phyloP scores from a whole-genome alignment of 73 alveolate genomes.

The Blepharisma stoltei region DNA sequence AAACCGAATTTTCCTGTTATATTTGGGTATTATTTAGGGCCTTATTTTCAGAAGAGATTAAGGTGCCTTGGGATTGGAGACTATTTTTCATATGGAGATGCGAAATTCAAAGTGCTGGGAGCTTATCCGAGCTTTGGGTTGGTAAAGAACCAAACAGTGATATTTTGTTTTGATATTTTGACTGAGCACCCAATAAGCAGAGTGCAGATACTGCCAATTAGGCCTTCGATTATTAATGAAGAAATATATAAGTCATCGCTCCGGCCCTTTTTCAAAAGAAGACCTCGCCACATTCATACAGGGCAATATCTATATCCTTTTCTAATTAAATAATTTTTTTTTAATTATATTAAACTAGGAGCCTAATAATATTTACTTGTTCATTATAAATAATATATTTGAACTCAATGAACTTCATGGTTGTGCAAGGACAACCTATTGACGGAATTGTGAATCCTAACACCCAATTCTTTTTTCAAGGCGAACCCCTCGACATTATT shows the following conservation, averaged over 20 bases:
- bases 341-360: too few relatives aligned
- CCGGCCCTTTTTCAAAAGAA: slow-evolving; percentile 9
- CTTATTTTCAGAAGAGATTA: not conserved
- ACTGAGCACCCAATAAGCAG: not conserved
- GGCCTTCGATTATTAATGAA: not conserved
- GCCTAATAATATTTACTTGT: too few relatives aligned
- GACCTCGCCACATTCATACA: slow-evolving; percentile 10
- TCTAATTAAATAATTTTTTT: too few relatives aligned
- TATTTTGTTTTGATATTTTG: slow-evolving; percentile 7
- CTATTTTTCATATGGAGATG: slow-evolving; percentile 22
- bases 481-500: not conserved
- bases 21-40: not conserved
- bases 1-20: not conserved
- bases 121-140: slow-evolving; percentile 25
- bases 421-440: not conserved
- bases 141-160: not conserved
- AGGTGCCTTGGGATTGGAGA: slow-evolving; percentile 29
- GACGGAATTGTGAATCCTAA: slow-evolving; percentile 15
- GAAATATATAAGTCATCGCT: not conserved
- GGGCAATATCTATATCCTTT: slow-evolving; percentile 21
- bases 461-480: slow-evolving; percentile 15
- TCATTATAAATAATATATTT: too few relatives aligned
- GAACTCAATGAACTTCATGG: not conserved
- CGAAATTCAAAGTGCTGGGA: slow-evolving; percentile 17
- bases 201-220: slow-evolving; percentile 8